Evolutionary conservation across 805 yeast genomes (phyloP), one percentile per base, ranked within the genome.

Genomic region (Schizosaccharomyces osmophilus): DNA sequence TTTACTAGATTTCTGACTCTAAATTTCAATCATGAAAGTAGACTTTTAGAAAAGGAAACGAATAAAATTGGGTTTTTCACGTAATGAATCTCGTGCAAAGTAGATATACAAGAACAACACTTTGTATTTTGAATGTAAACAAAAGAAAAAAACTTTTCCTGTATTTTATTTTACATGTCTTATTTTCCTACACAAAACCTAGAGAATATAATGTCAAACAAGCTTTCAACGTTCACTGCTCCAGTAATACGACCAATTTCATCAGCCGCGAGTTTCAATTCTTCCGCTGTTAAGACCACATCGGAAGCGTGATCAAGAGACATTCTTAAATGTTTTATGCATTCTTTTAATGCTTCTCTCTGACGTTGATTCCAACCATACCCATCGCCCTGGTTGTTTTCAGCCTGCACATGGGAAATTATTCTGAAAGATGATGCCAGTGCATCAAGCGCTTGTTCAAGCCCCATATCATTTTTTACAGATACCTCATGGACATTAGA

Each of bases 141-240:
- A 36, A 11, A 36, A 2, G 41, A 36, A 13, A 36, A 36, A 36
- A 4, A 36, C 41, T 36, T 9, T 9, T 36, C 4, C 11, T 2
- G 3, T 2, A 45, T 45, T 9, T 11, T 13, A 6, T 1, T 15
- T 11, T 9, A 45, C 3, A n/a, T n/a, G 4, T 42, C 9, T 65
- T 73, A 90, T 70, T 90, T 90, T 0, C 98, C 98, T 26, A 93
- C 87, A 71, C 98, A 93, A 69, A 93, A 93, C 64, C 82, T 84
- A 1, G 95, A 82, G 68, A 93, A 93, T 0, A 93, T 93, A 1
- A 86, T 90, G 0, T 93, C 96, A 4, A 93, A 73, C 0, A 93
- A 82, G 68, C 93, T 97, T 66, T 93, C 97, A 0, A 89, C 77
- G 0, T 95, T 95, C 15, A 90, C 81, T 0, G 87, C 79, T 48